Conservation (phyloP, 179 eudicot genomes). For the Carnegiea gigantea region DNA sequence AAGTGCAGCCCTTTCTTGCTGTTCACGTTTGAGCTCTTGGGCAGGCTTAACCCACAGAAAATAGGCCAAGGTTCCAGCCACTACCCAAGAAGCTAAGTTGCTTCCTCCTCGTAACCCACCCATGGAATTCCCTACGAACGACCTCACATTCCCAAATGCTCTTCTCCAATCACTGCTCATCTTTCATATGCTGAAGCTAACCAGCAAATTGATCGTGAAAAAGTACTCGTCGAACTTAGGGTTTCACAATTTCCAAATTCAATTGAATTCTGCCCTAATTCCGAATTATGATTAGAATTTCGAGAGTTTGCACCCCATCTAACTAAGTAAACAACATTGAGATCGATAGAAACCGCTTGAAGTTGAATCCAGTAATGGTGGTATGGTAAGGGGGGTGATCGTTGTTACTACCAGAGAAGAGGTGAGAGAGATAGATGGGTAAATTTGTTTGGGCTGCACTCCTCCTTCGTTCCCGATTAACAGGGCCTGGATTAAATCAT, state of each 20-base stretch:
- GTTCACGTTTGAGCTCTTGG: conserved; percentile 65
- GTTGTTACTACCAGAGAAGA: background rate
- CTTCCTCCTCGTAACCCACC: conserved; percentile 75
- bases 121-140: conserved; percentile 70
- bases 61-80: conserved; percentile 86
- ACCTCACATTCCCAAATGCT: conserved; percentile 50
- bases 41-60: conserved; percentile 81
- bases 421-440: background rate
- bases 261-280: background rate
- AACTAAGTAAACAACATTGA: background rate
- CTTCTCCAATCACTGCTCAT: conserved; percentile 46
- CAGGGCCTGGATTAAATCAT: background rate
- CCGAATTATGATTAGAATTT: background rate
- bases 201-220: background rate
- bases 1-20: conserved; percentile 33
- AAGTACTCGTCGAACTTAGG: too few species aligned
- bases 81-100: conserved; percentile 78
- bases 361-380: background rate
- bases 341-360: background rate
- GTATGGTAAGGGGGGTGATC: background rate
- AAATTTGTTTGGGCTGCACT: background rate
- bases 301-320: background rate
- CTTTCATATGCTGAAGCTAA: background rate
- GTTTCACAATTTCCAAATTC: background rate
- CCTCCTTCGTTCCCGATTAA: background rate